Evolutionary conservation across 352 stramenopile genomes (phyloP), one percentile per base, ranked within the genome.

Genomic region (Phytophthora sp.): DNA sequence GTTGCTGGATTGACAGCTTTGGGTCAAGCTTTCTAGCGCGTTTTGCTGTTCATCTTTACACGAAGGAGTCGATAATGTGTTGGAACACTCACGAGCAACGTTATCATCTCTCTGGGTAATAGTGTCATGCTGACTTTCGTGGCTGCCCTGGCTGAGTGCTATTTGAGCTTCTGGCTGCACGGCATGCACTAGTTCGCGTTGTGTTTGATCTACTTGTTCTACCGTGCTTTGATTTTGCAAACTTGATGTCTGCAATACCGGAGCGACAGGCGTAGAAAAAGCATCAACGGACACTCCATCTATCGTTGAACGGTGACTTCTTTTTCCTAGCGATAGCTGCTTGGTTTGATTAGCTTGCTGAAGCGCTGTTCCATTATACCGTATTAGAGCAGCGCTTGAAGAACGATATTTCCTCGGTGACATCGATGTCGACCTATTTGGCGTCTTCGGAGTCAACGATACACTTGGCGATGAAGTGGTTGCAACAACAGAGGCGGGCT

Each of bases 331-430:
- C 2, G 26, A 17, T 37, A 6, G 12, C 20, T 35, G 21, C 1
- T 23, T 38, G n/a, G 13, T 17, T 26, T 44, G 48, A 35, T 54
- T 20, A 24, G 17, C 18, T 23, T 43, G 37, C 12, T 21, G 41
- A 8, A 20, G 3, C 24, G 52, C 26, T 24, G 46, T 5, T 12
- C 26, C 41, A 28, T 41, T 31, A 0, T 37, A 41, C 3, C 46
- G 45, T 34, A 26, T 64, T 5, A 27, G 34, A 26, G 38, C 58
- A 52, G 58, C 57, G 43, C 54, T 79, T 30, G 54, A 41, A 23
- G 63, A 38, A 21, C 32, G 46, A 34, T 26, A 23, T 13, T 34
- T 31, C 12, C 37, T 56, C 17, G 35, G 49, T 37, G 34, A 52
- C 21, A n/a, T 4, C 18, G 44, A 12, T 11, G 34, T 34, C 17